Conservation (phyloP, 2,329 filamentous ascomycete genomes). For the Aspergillus carbonarius region DNA sequence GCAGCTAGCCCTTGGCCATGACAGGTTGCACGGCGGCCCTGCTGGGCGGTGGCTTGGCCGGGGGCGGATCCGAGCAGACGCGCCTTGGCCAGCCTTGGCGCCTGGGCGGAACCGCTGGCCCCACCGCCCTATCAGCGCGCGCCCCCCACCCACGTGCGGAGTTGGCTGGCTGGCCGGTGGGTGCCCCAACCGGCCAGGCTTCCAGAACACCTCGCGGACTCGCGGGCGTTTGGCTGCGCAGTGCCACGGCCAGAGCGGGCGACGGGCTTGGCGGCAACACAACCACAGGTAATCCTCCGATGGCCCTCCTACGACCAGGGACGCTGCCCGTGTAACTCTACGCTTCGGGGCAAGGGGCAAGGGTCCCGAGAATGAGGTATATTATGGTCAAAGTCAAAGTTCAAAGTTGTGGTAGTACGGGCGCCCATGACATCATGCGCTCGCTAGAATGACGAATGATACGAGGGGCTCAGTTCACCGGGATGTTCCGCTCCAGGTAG, state of each 20-base stretch:
- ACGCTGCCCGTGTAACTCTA: no score
- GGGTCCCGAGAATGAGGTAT: no score
- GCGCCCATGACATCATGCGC: no score
- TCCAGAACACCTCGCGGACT: not conserved
- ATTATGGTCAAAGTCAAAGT: not conserved
- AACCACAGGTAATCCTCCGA: not conserved
- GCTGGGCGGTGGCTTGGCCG: not conserved
- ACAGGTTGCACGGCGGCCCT: not conserved
- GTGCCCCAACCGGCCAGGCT: not conserved
- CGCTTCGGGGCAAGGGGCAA: no score
- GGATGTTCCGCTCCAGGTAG: constrained; percentile 44
- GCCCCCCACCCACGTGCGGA: not conserved
- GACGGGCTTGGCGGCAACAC: not conserved
- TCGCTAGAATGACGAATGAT: no score
- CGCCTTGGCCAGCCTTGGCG: not conserved
- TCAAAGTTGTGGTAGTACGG: no score
- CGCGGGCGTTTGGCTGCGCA: not conserved
- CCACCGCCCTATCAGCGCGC: not conserved
- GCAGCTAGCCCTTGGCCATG: not conserved
- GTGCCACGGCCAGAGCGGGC: not conserved
- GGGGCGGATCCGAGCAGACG: not conserved
- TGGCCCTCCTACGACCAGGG: not conserved
- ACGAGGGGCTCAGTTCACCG: constrained; percentile 20
- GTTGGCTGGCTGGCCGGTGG: not conserved
- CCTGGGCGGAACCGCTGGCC: not conserved